phyloP scores from a whole-genome alignment of 1,284 basidiomycete species.

The Tilletia indica region DNA sequence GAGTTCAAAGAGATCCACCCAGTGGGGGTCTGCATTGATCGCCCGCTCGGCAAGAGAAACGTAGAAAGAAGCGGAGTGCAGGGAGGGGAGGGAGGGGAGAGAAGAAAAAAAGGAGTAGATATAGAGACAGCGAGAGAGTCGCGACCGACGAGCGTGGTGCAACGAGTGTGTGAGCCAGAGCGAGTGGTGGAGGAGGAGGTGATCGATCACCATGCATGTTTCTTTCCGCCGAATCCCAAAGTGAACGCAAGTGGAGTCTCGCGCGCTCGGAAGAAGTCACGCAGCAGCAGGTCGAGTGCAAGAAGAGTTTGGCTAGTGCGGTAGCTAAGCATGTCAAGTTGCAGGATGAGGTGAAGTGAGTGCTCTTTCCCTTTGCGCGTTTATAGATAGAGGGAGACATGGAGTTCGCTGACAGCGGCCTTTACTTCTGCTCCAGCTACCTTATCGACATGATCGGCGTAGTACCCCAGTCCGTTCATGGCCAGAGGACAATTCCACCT shows the following conservation, averaged over 20 bases:
- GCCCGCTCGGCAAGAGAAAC: too few species aligned
- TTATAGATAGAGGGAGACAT: too few species aligned
- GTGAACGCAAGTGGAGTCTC: background rate
- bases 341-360: constrained; percentile 15
- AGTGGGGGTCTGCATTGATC: too few species aligned
- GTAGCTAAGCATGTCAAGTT: constrained; percentile 7
- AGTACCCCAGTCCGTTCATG: background rate
- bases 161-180: too few species aligned
- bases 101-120: too few species aligned
- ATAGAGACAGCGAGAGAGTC: too few species aligned
- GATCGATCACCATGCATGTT: too few species aligned
- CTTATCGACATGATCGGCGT: constrained; percentile 16
- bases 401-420: too few species aligned
- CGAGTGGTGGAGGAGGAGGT: background rate
- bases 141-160: too few species aligned
- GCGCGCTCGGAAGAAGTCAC: background rate
- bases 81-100: too few species aligned
- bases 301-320: background rate
- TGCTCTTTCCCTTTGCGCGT: background rate
- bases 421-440: background rate
- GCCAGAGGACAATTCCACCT: background rate
- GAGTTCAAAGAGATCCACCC: too few species aligned
- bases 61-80: too few species aligned
- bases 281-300: constrained; percentile 15
- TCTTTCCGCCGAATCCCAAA: background rate